Conservation (phyloP, 306 rosid genomes). For the Dalbergia oliveri region DNA sequence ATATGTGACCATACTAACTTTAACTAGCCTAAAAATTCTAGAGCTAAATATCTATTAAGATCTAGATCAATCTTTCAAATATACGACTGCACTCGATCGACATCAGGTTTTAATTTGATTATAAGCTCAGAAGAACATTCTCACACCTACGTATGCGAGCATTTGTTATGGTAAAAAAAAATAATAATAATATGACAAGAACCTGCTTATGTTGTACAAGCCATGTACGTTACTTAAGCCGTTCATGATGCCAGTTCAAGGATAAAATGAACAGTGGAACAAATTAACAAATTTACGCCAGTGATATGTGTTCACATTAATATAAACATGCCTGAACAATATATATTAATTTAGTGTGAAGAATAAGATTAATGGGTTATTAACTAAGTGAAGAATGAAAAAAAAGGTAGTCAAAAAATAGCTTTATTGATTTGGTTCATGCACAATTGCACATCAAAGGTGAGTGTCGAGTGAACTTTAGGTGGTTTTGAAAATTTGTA, state of each 20-base stretch:
- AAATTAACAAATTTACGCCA: not conserved
- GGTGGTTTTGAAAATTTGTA: conserved; percentile 29
- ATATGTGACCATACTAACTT: conserved; percentile 5
- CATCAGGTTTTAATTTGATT: not conserved
- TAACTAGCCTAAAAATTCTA: conserved; percentile 28
- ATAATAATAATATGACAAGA: too few species aligned
- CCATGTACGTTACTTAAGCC: not conserved
- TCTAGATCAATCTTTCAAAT: conserved; percentile 31
- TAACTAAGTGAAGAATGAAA: conserved; percentile 37
- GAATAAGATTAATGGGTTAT: conserved; percentile 43
- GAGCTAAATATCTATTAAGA: conserved; percentile 33
- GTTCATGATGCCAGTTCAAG: not conserved
- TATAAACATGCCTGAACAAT: conserved; percentile 26
- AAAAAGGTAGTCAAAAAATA: conserved; percentile 50
- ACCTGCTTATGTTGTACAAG: conserved; percentile 5
- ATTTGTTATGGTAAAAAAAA: too few species aligned
- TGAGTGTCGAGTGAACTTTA: conserved; percentile 25
- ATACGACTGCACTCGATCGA: conserved; percentile 11
- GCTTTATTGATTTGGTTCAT: conserved; percentile 56
- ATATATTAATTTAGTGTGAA: conserved; percentile 14
- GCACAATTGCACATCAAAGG: conserved; percentile 26
- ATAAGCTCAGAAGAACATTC: not conserved
- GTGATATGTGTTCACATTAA: conserved; percentile 8
- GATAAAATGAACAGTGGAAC: conserved; percentile 18
- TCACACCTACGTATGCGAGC: not conserved